Base-by-base conservation (phyloP, 2,329 filamentous ascomycete genomes). In the Arachnomyces sp. region DNA sequence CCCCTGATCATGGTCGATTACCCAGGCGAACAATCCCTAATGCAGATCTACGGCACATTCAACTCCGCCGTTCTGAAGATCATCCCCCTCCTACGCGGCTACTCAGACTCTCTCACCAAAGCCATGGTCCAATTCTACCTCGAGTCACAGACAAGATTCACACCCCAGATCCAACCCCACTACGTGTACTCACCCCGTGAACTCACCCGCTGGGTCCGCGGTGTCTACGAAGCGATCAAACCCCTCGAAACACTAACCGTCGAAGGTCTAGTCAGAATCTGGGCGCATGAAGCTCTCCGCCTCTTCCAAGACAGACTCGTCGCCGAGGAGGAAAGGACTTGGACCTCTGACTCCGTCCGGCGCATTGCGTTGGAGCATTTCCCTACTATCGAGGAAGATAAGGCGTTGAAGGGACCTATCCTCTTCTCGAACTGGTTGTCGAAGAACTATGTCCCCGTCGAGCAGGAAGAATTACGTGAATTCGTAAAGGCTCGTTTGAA, bases 1-100 rank as follows among this genome's bases (percentile, higher is more conserved):
- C 92, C 92, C n/a, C 77, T 99, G 40, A 84, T 99, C 65, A 98
- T 99, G 93, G 93, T 99, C 31, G 92, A 98, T 59, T 99, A 99
- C 57, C 92, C 92, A 45, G 92, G 93, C 55, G 88, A 98, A 67
- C 73, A 88, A 32, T 98, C 93, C 3, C 76, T 99, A 29, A 82
- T 82, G 51, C 92, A 99, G 61, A 99, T 99, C 51, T 99, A 99
- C 59, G 92, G 93, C 52, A 96, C 93, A 0, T 98, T 98, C 76
- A 98, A 94, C 60, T 84, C 77, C 40, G 92, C 93, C 7, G 80
- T 98, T 32, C 81, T 99, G 58, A 99, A 99, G 73, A 92, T 98
- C 47, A 82, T 98, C 37, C 90, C 92, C 1, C 81, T 88, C 11
- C 71, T 99, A n/a, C 84, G 92, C 51, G 93, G 93, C 34, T 96